These are phyloP conservation scores for Triticum aestivum DNA, from an alignment of 176 grass and related monocot species.

Conservation along the genomic window IWGSC_CS_RefSeq_v2.1 NC_057795.1:633738809-633739308, in stretches of 20 bases:
- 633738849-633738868: slow-evolving; percentile 8
- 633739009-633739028: not conserved
- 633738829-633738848: slow-evolving; percentile 9
- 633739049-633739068: not conserved
- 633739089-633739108: not conserved
- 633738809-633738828: slow-evolving; percentile 34
- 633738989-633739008: not conserved
- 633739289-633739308: not conserved
- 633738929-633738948: not conserved
- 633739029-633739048: not conserved
- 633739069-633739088: rapidly evolving
- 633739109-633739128: not conserved
- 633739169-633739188: not conserved
- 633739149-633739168: not conserved
- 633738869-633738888: slow-evolving; percentile 27
- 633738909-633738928: slow-evolving; percentile 3
- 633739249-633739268: slow-evolving; percentile 1
- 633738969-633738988: not conserved
- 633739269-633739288: slow-evolving; percentile 26
- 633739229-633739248: slow-evolving; percentile 32
- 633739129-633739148: slow-evolving; percentile 24
- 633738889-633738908: slow-evolving; percentile 34
- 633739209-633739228: slow-evolving; percentile 41
- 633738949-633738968: slow-evolving; percentile 41
- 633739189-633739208: slow-evolving; percentile 24